A percentile compares a stretch with the other conserved stretches of the same genome.
phyloP scores from a whole-genome alignment of 805 yeast species.

The Kazachstania psychrophila region DNA sequence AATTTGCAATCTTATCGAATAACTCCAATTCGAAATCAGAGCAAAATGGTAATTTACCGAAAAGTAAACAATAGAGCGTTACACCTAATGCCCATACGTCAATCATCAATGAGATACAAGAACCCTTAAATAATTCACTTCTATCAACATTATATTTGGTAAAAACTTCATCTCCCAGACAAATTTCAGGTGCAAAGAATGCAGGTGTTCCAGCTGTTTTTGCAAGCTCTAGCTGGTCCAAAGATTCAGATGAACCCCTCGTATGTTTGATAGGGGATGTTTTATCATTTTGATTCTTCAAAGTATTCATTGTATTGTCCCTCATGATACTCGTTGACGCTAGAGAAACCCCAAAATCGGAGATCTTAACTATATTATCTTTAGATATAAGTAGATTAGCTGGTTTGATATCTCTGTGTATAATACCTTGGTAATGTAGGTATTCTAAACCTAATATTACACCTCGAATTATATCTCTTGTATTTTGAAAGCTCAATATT shows the following conservation, averaged over 20 bases:
- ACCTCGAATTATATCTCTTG: slow-evolving; percentile 69
- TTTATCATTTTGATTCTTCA: slow-evolving; percentile 2
- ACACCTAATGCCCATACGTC: slow-evolving; percentile 99
- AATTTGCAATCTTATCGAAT: slow-evolving; percentile 70
- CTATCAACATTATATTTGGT: slow-evolving; percentile 18
- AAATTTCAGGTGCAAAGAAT: slow-evolving; percentile 89
- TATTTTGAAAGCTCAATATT: slow-evolving; percentile 52
- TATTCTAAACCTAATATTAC: slow-evolving; percentile 85
- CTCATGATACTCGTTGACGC: slow-evolving; percentile 13
- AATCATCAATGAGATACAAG: slow-evolving; percentile 69
- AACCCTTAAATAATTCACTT: slow-evolving; percentile 26
- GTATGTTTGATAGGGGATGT: background rate
- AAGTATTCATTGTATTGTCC: slow-evolving; percentile 5
- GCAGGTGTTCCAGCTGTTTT: slow-evolving; percentile 98
- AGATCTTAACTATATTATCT: slow-evolving; percentile 73
- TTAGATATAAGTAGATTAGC: slow-evolving; percentile 73
- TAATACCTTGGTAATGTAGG: slow-evolving; percentile 81
- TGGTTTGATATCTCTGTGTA: slow-evolving; percentile 94
- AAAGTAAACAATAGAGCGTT: slow-evolving; percentile 79
- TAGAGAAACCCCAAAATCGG: slow-evolving; percentile 93
- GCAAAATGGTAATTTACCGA: slow-evolving; percentile 82
- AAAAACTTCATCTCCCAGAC: slow-evolving; percentile 41
- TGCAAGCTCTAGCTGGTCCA: slow-evolving; percentile 73
- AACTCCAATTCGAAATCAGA: slow-evolving; percentile 64
- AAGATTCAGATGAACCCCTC: slow-evolving; percentile 8